Evolutionary conservation across 2,329 filamentous ascomycete genomes (phyloP).

Genomic region (Aureobasidium zeae): DNA sequence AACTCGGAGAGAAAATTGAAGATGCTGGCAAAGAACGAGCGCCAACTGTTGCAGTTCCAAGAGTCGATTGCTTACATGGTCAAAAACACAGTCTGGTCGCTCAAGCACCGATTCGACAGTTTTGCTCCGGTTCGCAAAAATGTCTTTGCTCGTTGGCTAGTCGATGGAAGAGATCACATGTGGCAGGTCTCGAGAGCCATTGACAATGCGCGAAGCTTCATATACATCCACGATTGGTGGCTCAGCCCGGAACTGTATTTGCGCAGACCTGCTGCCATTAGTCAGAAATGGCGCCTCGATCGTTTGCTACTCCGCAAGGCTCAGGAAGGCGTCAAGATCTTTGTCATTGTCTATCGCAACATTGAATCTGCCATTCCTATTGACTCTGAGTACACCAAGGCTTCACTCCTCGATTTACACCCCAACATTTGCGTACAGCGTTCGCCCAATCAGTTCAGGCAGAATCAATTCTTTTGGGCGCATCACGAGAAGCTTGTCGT

Average conservation of each 20-base stretch:
- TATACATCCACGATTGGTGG: constrained; percentile 99
- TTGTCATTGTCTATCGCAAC: constrained; percentile 95
- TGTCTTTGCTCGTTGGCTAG: constrained; percentile 90
- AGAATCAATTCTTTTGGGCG: constrained; percentile 99
- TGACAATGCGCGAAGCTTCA: constrained; percentile 92
- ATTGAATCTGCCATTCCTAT: constrained; percentile 96
- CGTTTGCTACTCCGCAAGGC: constrained; percentile 88
- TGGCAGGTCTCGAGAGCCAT: constrained; percentile 97
- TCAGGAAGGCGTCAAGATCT: constrained; percentile 90
- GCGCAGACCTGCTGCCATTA: constrained; percentile 86
- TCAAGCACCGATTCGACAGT: constrained; percentile 78
- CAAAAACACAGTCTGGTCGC: constrained; percentile 70
- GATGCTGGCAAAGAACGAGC: constrained; percentile 81
- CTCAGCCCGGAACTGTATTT: constrained; percentile 92
- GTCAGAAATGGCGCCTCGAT: constrained; percentile 95
- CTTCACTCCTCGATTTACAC: constrained; percentile 86
- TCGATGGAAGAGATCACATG: constrained; percentile 97
- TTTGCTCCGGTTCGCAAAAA: constrained; percentile 82
- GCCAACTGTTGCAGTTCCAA: constrained; percentile 83
- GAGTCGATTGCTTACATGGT: constrained; percentile 86
- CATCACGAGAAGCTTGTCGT: constrained; percentile 98
- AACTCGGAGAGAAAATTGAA: constrained; percentile 91
- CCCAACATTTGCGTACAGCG: constrained; percentile 94
- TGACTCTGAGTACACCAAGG: constrained; percentile 97
- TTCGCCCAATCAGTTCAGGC: constrained; percentile 94